Conservation (phyloP, 2,329 filamentous ascomycete genomes). For the Fusarium sp. region DNA sequence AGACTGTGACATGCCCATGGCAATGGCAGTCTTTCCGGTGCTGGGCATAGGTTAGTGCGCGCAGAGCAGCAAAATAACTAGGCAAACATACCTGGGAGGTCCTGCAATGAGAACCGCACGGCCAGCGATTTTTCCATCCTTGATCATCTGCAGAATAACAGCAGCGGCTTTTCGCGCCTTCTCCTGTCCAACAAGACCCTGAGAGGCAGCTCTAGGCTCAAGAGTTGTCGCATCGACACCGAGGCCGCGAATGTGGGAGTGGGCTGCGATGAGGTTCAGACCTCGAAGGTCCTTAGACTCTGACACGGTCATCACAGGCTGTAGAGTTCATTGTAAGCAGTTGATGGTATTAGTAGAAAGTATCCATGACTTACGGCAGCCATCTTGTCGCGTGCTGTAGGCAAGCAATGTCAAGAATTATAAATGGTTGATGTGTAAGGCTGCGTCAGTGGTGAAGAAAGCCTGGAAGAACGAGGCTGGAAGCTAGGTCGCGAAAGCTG, state of each 20-base stretch:
- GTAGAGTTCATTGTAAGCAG: constrained; percentile 43
- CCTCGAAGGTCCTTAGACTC: constrained; percentile 96
- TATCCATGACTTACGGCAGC: constrained; percentile 64
- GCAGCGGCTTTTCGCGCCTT: constrained; percentile 97
- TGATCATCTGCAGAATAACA: constrained; percentile 98
- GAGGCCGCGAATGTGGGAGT: constrained; percentile 96
- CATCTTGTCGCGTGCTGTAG: constrained; percentile 57
- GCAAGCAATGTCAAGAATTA: constrained; percentile 27
- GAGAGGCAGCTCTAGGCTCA: constrained; percentile 85
- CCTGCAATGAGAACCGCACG: constrained; percentile 95
- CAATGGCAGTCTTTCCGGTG: constrained; percentile 98
- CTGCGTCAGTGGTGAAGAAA: constrained; percentile 23
- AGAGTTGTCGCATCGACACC: constrained; percentile 93
- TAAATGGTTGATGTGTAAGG: constrained; percentile 29
- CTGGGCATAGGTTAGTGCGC: constrained; percentile 60
- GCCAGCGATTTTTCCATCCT: constrained; percentile 97
- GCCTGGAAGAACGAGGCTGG: constrained; percentile 27
- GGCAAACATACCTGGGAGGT: constrained; percentile 76
- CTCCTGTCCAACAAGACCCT: constrained; percentile 95
- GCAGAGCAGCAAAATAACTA: not conserved
- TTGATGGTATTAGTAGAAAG: constrained; percentile 13
- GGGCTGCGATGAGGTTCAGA: constrained; percentile 96
- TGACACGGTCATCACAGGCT: constrained; percentile 82
- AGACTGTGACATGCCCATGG: constrained; percentile 98
- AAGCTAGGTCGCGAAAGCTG: constrained; percentile 39